Base-by-base conservation (phyloP, 345 rosid species). In the Citrus medica region DNA sequence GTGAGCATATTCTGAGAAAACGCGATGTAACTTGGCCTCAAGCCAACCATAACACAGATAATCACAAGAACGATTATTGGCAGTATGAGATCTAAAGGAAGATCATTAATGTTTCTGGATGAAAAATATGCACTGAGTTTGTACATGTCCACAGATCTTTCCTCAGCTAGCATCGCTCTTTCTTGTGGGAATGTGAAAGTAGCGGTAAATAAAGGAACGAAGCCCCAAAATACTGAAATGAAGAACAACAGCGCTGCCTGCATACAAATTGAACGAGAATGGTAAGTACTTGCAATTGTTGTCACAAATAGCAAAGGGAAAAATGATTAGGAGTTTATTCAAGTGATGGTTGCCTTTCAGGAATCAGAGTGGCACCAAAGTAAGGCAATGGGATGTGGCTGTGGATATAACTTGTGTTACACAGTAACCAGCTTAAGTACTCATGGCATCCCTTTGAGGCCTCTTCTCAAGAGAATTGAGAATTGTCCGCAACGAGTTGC, bases 131-230 rank as follows among this genome's bases (percentile, higher is more conserved):
- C 84, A 61, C 78, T 83, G 7, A 85, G 83, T 55, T 71, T 76
- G n/a, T 79, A 85, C 88, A 85, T 85, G 28, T 75, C 84, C 12
- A 71, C 83, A 17, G 84, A 75, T 81, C 84, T 79, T 67, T 85
- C 88, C 74, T 83, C 77, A 6, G 73, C 71, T 21, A 85, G 86
- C 83, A 83, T 83, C 27, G 69, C 79, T 65, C 82, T 76, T 78
- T 85, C 84, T 79, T 81, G 82, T 69, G 86, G 84, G 37, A 81
- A 81, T 71, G 79, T 85, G 81, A 83, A 85, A 58, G 81, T 76
- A 10, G 84, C 79, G 32, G 82, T 74, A 28, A 83, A 81, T 58
- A 83, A 37, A 27, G 88, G 88, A 51, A 76, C 69, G 78, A 79
- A 83, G 12, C 78, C 79, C 88, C 84, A 85, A 24, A 85, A 85